Base-by-base conservation (phyloP, 805 yeast genomes). In the Kregervanrija fluxuum region DNA sequence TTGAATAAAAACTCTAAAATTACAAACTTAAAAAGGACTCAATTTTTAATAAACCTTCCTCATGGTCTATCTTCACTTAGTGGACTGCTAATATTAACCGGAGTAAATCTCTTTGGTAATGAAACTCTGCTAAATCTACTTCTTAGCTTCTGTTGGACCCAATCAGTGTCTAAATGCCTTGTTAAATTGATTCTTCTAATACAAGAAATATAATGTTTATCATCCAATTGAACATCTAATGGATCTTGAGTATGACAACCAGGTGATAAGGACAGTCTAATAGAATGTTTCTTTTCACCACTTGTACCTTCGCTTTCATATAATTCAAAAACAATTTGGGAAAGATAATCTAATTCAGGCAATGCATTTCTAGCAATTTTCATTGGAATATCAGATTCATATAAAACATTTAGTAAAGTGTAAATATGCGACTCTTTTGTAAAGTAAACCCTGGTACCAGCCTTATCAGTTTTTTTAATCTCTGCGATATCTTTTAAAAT, bases 241-340 rank as follows among this genome's bases (percentile, higher is more conserved):
- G 99, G 99, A 64, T 91, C 96, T 57, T 89, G 95, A 0, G 98
- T 90, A 66, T 93, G 97, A 65, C 99, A 93, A 15, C 99, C 99
- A 1, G 99, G 98, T 5, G 96, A 85, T 54, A 93, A 73, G n/a
- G 91, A 83, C 48, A 93, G 73, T 57, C 98, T 75, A 45, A 93
- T 84, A 5, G 96, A 84, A 61, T 91, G 96, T 56, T 85, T 83
- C 64, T 87, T 86, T 43, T 79, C 80, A 8, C 83, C 82, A 9
- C 75, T 70, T 33, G 77, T 73, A 38, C 49, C 49, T 51, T 85
- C 93, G 30, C 79, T 80, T 63, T 93, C 98, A 63, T 89, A 93
- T 28, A 93, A 67, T 63, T 93, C 99, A 67, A 93, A 93, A 9
- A 82, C 85, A 54, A 93, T 89, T 61, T 93, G 99, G 0, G 98